Evolutionary conservation across 768 basidiomycete species (phyloP), one percentile per base, ranked within the genome.

Genomic region (Leccinellum rugosiceps): DNA sequence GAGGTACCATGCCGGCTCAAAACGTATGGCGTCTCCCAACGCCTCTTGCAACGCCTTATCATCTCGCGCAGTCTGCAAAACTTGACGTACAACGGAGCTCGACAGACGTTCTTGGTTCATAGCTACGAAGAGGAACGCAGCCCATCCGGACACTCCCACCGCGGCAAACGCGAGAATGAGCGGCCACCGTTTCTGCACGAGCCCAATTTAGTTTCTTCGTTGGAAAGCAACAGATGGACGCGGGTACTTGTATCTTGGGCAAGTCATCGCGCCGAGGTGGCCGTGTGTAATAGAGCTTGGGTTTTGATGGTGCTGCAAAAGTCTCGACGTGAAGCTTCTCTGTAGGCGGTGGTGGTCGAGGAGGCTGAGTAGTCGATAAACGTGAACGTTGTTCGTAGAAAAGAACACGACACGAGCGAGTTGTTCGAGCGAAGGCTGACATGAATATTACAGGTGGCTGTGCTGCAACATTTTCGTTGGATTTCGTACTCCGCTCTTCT

Each of bases 91-190:
- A 30, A 91, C 84, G 4, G 90, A 91, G 59, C 84, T 87, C 25
- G 88, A 83, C 28, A 91, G 77, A 63, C 84, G 86, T 66, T 92
- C 90, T 67, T 88, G 83, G 74, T 92, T 92, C 56, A 83, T 85
- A 10, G 83, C 85, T 58, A 83, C 85, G 28, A 80, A 77, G 63
- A 90, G 78, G 68, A 92, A 92, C 7, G 77, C 78, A 3, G 73
- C 81, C 90, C 90, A 91, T 7, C 79, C 82, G 1, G 82, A 68
- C 2, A 87, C 70, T 15, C 88, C 90, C 6, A 82, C 56, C 0
- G 75, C 72, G 17, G 78, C 74, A 44, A 83, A 71, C 0, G 75
- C 80, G 34, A 85, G 72, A 19, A 84, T 65, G 21, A 77, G 65
- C 0, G 88, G 87, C 88, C 88, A 90, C 64, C 72, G 75, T 64